Evolutionary conservation across 768 basidiomycete species (phyloP).

Genomic region (Xanthoconium stramineum): DNA sequence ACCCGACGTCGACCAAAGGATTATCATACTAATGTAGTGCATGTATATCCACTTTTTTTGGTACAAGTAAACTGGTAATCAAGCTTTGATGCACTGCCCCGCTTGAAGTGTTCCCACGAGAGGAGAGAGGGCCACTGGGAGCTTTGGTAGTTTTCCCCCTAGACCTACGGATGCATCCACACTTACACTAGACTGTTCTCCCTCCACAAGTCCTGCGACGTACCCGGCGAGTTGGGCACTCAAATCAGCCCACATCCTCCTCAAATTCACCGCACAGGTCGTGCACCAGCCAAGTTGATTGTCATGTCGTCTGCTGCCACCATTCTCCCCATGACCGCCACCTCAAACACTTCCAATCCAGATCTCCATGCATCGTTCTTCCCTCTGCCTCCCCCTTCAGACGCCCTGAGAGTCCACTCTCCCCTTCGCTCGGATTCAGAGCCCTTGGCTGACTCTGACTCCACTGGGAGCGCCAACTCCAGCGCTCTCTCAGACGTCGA

Average conservation of each 20-base stretch:
- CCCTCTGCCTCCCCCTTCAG: slow-evolving; percentile 9
- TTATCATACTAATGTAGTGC: slow-evolving; percentile 1
- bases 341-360: slow-evolving; percentile 9
- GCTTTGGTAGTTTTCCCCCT: slow-evolving; percentile 24
- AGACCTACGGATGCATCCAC: slow-evolving; percentile 32
- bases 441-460: slow-evolving; percentile 28
- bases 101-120: slow-evolving; percentile 24
- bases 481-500: slow-evolving; percentile 52
- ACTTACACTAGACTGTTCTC: slow-evolving; percentile 16
- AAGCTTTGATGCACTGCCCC: slow-evolving; percentile 7
- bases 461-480: slow-evolving; percentile 21
- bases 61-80: background rate
- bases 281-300: slow-evolving; percentile 7
- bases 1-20: slow-evolving; percentile 25
- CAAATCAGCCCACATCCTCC: slow-evolving; percentile 10
- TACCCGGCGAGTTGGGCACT: background rate
- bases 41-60: background rate
- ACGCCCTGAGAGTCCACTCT: slow-evolving; percentile 9
- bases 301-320: slow-evolving; percentile 8
- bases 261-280: background rate
- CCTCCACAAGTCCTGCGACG: slow-evolving; percentile 7
- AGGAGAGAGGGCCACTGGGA: background rate
- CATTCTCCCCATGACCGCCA: slow-evolving; percentile 12
- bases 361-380: slow-evolving; percentile 10
- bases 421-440: slow-evolving; percentile 27